phyloP scores from a whole-genome alignment of 2,329 filamentous ascomycete genomes.

The Hypoxylon sp. region DNA sequence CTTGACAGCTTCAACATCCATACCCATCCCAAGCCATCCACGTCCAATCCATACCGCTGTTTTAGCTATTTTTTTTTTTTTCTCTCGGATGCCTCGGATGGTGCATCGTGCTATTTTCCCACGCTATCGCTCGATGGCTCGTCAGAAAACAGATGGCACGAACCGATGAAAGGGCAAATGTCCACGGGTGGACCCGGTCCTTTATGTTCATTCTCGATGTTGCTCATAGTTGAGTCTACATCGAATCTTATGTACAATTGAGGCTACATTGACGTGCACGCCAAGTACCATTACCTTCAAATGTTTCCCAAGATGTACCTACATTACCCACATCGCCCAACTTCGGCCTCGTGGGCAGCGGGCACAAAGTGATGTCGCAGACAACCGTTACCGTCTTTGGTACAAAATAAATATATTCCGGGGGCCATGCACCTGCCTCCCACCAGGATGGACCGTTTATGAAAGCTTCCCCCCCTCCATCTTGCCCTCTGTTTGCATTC shows the following conservation, averaged over 20 bases:
- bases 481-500: constrained; percentile 16
- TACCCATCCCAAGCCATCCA: neutral
- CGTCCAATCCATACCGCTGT: constrained; percentile 39
- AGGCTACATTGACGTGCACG: constrained; percentile 5
- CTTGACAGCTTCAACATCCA: constrained; percentile 40
- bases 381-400: constrained; percentile 10
- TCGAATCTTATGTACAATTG: neutral
- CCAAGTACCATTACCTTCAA: constrained; percentile 7
- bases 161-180: constrained; percentile 29
- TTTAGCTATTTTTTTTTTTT: constrained; percentile 20
- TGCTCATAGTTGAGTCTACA: constrained; percentile 18
- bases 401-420: constrained; percentile 34
- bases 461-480: constrained; percentile 27
- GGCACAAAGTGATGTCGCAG: constrained; percentile 21
- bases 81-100: constrained; percentile 44
- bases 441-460: constrained; percentile 35
- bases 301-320: neutral
- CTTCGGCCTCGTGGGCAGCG: constrained; percentile 24
- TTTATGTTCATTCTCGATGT: constrained; percentile 15
- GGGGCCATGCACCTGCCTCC: constrained; percentile 27
- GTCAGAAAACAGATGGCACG: constrained; percentile 41
- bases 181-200: constrained; percentile 34
- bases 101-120: constrained; percentile 43
- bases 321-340: constrained; percentile 25
- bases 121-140: constrained; percentile 38